Percentiles rank a stretch among this genome's conserved stretches.
phyloP scores from a whole-genome alignment of 768 basidiomycete species.

The Mycena filopes region DNA sequence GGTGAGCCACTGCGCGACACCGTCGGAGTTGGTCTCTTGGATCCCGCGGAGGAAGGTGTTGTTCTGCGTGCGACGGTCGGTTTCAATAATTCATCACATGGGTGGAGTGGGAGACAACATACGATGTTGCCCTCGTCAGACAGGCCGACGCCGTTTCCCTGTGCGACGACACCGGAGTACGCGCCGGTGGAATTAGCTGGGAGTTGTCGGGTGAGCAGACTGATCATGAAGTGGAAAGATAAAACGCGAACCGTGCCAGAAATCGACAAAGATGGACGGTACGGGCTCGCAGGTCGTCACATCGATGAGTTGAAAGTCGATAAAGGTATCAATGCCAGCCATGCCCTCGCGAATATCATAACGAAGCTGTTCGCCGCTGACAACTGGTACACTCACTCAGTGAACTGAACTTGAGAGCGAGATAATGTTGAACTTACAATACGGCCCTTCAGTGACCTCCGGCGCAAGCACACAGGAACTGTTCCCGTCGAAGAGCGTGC shows the following conservation, averaged over 20 bases:
- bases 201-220: not conserved
- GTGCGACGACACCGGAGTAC: constrained; percentile 30
- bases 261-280: constrained; percentile 28
- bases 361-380: constrained; percentile 29
- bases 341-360: constrained; percentile 28
- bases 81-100: too few relatives aligned
- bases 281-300: constrained; percentile 31
- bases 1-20: constrained; percentile 31
- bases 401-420: not conserved
- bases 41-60: constrained; percentile 29
- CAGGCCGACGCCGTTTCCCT: constrained; percentile 23
- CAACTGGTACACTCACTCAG: constrained; percentile 6
- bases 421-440: constrained; percentile 5
- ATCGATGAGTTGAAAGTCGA: constrained; percentile 32
- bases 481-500: constrained; percentile 19
- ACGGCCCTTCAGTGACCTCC: constrained; percentile 25
- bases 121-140: constrained; percentile 17
- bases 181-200: constrained; percentile 32
- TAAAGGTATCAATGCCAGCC: constrained; percentile 24
- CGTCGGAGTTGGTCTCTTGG: constrained; percentile 29
- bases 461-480: constrained; percentile 24
- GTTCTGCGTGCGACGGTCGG: constrained; percentile 16
- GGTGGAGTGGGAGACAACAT: too few relatives aligned
- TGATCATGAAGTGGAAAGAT: not conserved
- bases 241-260: constrained; percentile 32